Evolutionary conservation across 768 basidiomycete species (phyloP).

Genomic region (Trametes villosa): DNA sequence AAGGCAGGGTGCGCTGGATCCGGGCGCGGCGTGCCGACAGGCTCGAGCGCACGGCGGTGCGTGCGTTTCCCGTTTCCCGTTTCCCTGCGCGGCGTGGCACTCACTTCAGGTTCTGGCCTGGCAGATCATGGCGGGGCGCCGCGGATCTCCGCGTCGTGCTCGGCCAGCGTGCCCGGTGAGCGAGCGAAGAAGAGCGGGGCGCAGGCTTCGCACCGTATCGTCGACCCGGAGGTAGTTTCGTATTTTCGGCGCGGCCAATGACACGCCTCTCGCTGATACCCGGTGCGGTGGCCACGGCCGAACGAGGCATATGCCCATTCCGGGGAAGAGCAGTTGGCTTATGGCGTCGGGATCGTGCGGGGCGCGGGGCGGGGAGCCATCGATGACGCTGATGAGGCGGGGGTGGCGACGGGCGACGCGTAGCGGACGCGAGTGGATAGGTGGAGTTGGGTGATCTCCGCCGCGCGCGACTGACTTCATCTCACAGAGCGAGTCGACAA

Average conservation of each 20-base stretch:
- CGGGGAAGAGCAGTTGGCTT: too few species aligned
- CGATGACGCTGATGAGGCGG: not conserved
- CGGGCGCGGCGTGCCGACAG: not conserved
- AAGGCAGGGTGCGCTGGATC: not conserved
- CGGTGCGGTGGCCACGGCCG: not conserved
- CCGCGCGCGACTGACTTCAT: not conserved
- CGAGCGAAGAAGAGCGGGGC: not conserved
- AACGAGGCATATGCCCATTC: not conserved
- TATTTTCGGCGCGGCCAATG: constrained; percentile 13
- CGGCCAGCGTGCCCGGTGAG: not conserved
- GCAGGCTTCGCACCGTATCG: constrained; percentile 2
- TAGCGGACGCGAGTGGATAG: not conserved
- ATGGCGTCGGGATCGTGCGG: not conserved
- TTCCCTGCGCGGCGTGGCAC: not conserved
- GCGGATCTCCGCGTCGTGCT: constrained; percentile 13
- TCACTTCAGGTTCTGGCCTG: constrained; percentile 2
- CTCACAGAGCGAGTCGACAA: not conserved
- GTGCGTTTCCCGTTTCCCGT: not conserved
- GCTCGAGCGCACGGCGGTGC: not conserved
- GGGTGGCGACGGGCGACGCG: not conserved
- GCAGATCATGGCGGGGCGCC: not conserved
- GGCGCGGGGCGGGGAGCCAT: not conserved
- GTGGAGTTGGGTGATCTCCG: not conserved
- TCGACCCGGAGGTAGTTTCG: not conserved
- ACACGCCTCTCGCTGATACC: not conserved